Conservation (phyloP, 2,329 filamentous ascomycete genomes). For the Aspergillus tubingensis region DNA sequence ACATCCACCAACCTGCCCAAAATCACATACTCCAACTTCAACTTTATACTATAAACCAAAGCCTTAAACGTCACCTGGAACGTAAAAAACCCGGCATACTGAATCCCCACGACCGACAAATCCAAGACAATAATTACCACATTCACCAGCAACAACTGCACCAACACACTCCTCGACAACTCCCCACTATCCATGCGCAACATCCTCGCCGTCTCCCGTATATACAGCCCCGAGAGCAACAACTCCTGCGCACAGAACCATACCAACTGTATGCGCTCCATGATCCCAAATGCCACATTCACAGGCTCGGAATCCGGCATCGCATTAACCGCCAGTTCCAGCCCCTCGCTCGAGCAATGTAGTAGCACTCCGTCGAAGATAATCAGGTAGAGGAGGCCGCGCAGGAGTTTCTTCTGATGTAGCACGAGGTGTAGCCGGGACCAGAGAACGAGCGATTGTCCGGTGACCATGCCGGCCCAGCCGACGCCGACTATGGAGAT, state of each 20-base stretch:
- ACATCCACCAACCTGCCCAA: slow-evolving; percentile 42
- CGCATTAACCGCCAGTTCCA: slow-evolving; percentile 44
- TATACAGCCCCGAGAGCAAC: slow-evolving; percentile 55
- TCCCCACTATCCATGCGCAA: slow-evolving; percentile 46
- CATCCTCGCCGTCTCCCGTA: slow-evolving; percentile 53
- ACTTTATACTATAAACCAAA: slow-evolving; percentile 50
- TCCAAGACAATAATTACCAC: slow-evolving; percentile 49
- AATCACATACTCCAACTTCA: slow-evolving; percentile 52
- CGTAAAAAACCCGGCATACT: slow-evolving; percentile 45
- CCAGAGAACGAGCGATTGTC: slow-evolving; percentile 52
- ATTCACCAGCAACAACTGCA: slow-evolving; percentile 51
- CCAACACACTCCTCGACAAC: slow-evolving; percentile 40
- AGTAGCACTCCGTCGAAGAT: slow-evolving; percentile 46
- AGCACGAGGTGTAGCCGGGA: slow-evolving; percentile 51
- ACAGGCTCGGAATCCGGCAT: slow-evolving; percentile 25
- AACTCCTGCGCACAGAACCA: slow-evolving; percentile 58
- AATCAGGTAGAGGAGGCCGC: slow-evolving; percentile 47
- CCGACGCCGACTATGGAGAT: slow-evolving; percentile 45
- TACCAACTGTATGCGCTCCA: slow-evolving; percentile 57
- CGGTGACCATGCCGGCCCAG: slow-evolving; percentile 51
- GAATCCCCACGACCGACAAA: slow-evolving; percentile 42
- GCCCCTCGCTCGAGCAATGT: slow-evolving; percentile 44
- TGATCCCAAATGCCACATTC: slow-evolving; percentile 40
- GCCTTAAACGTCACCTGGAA: slow-evolving; percentile 49
- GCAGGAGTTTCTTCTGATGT: slow-evolving; percentile 37